phyloP scores from a whole-genome alignment of 805 yeast species.

The Myxozyma neglecta region DNA sequence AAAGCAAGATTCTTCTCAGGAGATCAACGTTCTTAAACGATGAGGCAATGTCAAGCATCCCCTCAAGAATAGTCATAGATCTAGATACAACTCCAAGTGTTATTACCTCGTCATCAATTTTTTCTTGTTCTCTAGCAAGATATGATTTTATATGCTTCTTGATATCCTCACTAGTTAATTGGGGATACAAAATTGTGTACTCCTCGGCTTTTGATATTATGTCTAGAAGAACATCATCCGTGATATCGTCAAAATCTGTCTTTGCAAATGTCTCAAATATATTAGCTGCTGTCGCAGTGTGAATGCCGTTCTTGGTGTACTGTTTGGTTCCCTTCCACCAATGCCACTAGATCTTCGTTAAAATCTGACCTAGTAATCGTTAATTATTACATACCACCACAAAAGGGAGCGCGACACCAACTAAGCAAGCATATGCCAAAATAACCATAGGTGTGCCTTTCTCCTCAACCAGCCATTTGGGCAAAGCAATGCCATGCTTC shows the following conservation, averaged over 20 bases:
- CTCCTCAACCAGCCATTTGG: slow-evolving; percentile 85
- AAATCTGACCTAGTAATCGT: background rate
- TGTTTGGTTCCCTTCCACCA: slow-evolving; percentile 90
- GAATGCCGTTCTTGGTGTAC: slow-evolving; percentile 79
- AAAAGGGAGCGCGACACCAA: slow-evolving; percentile 77
- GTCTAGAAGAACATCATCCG: slow-evolving; percentile 56
- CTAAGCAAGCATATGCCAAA: slow-evolving; percentile 63
- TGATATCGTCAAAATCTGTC: slow-evolving; percentile 51
- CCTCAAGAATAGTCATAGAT: slow-evolving; percentile 65
- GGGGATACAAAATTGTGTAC: slow-evolving; percentile 48
- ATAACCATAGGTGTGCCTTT: slow-evolving; percentile 65
- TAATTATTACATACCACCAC: slow-evolving; percentile 51
- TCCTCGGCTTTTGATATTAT: slow-evolving; percentile 71
- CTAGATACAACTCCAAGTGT: slow-evolving; percentile 58
- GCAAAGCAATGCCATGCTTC: slow-evolving; percentile 91
- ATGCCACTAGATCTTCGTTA: slow-evolving; percentile 39
- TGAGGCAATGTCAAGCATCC: slow-evolving; percentile 77
- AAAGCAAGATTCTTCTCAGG: slow-evolving; percentile 9
- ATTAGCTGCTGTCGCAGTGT: slow-evolving; percentile 75
- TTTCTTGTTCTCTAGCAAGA: slow-evolving; percentile 51
- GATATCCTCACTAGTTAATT: slow-evolving; percentile 50
- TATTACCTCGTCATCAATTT: slow-evolving; percentile 43
- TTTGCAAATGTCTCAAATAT: slow-evolving; percentile 74
- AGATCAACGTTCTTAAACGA: slow-evolving; percentile 70
- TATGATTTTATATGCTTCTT: slow-evolving; percentile 56